phyloP scores from a whole-genome alignment of 2,329 filamentous ascomycete species.

The Xylaria polymorpha region DNA sequence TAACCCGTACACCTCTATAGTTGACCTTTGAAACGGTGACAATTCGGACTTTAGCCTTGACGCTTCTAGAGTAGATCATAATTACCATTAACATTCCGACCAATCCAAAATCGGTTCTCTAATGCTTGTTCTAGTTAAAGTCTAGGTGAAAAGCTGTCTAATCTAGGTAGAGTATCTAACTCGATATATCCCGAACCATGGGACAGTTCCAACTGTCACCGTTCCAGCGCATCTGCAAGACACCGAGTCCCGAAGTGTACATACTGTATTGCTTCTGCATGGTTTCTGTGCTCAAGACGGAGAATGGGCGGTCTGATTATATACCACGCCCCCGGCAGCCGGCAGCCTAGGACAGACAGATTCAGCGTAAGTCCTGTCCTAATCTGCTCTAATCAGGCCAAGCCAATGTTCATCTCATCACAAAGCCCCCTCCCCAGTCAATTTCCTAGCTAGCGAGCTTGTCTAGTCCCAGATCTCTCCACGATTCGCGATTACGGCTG shows the following conservation, averaged over 20 bases:
- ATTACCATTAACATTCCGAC: slow-evolving; percentile 10
- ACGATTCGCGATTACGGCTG: slow-evolving; percentile 25
- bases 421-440: slow-evolving; percentile 14
- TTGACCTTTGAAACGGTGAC: slow-evolving; percentile 19
- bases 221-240: slow-evolving; percentile 37
- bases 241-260: slow-evolving; percentile 28
- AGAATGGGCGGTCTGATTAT: slow-evolving; percentile 23
- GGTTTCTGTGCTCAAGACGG: slow-evolving; percentile 14
- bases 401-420: slow-evolving; percentile 12
- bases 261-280: slow-evolving; percentile 19
- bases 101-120: slow-evolving; percentile 1
- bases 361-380: slow-evolving; percentile 10
- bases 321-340: slow-evolving; percentile 7
- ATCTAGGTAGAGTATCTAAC: not conserved
- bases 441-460: slow-evolving; percentile 21
- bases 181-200: slow-evolving; percentile 14
- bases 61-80: slow-evolving; percentile 7
- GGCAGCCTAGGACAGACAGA: slow-evolving; percentile 14
- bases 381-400: slow-evolving; percentile 5
- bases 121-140: not conserved
- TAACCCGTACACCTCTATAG: not conserved
- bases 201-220: slow-evolving; percentile 24
- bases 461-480: slow-evolving; percentile 36
- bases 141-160: slow-evolving; percentile 5
- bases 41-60: slow-evolving; percentile 13